These are phyloP conservation scores for Phascolomyces articulosus DNA, from an alignment of 371 early-diverging fungal genomes.

Conservation along the genomic window DNA sequence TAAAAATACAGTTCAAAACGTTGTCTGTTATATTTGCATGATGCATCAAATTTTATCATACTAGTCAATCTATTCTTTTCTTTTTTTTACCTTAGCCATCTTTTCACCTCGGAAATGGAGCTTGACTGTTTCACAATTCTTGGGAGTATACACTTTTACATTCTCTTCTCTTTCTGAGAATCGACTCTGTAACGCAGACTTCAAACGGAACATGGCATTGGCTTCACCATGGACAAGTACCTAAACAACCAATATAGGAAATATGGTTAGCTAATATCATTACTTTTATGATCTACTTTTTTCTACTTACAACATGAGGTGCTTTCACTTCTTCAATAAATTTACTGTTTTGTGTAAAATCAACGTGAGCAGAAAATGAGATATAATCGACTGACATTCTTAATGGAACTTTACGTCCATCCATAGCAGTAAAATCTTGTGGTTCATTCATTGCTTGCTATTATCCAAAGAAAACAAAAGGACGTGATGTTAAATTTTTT, in stretches of 20 bases:
- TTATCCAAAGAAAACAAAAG: not conserved
- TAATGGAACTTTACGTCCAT: slow-evolving; percentile 90
- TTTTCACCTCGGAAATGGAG: slow-evolving; percentile 96
- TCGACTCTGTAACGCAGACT: slow-evolving; percentile 86
- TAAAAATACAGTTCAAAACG: not conserved
- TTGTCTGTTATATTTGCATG: too few species aligned
- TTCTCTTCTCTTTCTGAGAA: slow-evolving; percentile 84
- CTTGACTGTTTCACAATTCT: slow-evolving; percentile 93
- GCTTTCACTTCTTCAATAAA: slow-evolving; percentile 98
- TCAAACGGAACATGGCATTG: slow-evolving; percentile 97
- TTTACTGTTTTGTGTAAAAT: slow-evolving; percentile 97
- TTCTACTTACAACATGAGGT: slow-evolving; percentile 81
- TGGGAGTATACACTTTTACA: slow-evolving; percentile 90
- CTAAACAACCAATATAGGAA: slow-evolving; percentile 31
- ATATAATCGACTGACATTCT: slow-evolving; percentile 96
- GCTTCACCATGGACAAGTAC: slow-evolving; percentile 99
- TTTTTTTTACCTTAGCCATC: slow-evolving; percentile 73
- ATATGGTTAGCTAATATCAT: not conserved
- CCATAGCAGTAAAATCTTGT: slow-evolving; percentile 86
- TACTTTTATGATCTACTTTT: not conserved
- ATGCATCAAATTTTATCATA: not conserved
- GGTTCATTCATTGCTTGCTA: slow-evolving; percentile 94
- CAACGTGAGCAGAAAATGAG: slow-evolving; percentile 99
- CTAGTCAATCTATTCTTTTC: too few species aligned
- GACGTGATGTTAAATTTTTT: not conserved